phyloP scores from a whole-genome alignment of 345 rosid species.

The Hevea brasiliensis region DNA sequence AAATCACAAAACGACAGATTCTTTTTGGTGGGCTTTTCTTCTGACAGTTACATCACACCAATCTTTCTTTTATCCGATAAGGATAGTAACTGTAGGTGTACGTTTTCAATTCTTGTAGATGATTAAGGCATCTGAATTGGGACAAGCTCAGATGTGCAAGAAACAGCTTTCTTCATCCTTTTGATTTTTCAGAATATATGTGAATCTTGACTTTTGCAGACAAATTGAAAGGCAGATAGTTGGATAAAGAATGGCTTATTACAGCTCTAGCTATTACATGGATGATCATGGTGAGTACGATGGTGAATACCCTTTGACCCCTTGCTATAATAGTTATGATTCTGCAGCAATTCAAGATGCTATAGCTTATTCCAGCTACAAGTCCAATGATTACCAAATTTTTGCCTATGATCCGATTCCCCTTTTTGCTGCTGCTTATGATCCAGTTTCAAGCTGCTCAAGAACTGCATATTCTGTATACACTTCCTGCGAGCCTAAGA shows the following conservation, averaged over 20 bases:
- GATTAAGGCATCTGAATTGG: not conserved
- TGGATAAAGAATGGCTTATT: conserved; percentile 2
- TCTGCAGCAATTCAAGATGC: conserved; percentile 11
- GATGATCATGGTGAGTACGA: conserved; percentile 14
- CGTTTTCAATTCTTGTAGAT: not conserved
- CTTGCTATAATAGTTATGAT: conserved; percentile 9
- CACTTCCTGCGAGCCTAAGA: conserved; percentile 38
- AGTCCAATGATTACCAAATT: too few species aligned
- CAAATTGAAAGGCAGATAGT: too few species aligned
- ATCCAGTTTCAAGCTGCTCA: conserved; percentile 17
- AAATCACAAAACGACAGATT: not conserved
- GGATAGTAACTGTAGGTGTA: not conserved
- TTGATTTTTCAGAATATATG: conserved; percentile 4
- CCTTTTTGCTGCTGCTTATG: conserved; percentile 12
- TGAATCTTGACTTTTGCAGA: too few species aligned
- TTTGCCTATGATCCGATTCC: too few species aligned
- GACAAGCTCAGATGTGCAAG: not conserved
- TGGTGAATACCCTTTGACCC: conserved; percentile 12
- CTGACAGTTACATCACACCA: not conserved
- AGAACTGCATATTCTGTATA: conserved; percentile 48
- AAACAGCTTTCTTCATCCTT: not conserved
- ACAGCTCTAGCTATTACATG: too few species aligned
- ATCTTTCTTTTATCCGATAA: not conserved
- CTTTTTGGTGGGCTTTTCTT: not conserved
- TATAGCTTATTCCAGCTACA: conserved; percentile 6